phyloP scores from a whole-genome alignment of 2,329 filamentous ascomycete species.

The Colletotrichum kahawae region DNA sequence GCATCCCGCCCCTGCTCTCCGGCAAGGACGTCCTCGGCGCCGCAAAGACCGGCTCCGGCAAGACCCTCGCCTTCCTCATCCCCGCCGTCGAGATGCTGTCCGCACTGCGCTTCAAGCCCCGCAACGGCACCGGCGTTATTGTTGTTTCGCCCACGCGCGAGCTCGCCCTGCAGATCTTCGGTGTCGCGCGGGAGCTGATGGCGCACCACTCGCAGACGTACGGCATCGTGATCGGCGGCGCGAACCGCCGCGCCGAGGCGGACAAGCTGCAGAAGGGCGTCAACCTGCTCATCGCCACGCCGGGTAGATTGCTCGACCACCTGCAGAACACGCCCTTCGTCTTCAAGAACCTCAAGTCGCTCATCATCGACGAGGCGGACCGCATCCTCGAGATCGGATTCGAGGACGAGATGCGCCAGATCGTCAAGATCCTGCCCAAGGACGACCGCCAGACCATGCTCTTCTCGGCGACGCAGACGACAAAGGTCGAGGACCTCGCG shows the following conservation, averaged over 20 bases:
- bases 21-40: constrained; percentile 93
- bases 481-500: constrained; percentile 96
- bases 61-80: constrained; percentile 93
- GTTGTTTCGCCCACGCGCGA: constrained; percentile 94
- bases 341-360: constrained; percentile 90
- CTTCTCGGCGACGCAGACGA: constrained; percentile 98
- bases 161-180: constrained; percentile 93
- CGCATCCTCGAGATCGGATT: constrained; percentile 97
- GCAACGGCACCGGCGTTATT: constrained; percentile 91
- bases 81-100: constrained; percentile 93
- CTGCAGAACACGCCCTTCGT: constrained; percentile 90
- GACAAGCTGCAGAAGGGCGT: constrained; percentile 95
- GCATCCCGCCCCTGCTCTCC: constrained; percentile 86
- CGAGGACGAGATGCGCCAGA: constrained; percentile 97
- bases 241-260: constrained; percentile 87
- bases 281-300: constrained; percentile 92
- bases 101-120: constrained; percentile 89
- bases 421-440: constrained; percentile 90
- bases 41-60: constrained; percentile 95
- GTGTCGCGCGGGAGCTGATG: constrained; percentile 92
- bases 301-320: constrained; percentile 91
- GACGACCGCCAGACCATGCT: constrained; percentile 93
- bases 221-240: constrained; percentile 94
- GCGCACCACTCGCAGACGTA: constrained; percentile 92
- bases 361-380: constrained; percentile 97